These are phyloP conservation scores for Debaryomyces subglobosus DNA, from an alignment of 1,139 yeast genomes.

Conservation along the genomic window DNA sequence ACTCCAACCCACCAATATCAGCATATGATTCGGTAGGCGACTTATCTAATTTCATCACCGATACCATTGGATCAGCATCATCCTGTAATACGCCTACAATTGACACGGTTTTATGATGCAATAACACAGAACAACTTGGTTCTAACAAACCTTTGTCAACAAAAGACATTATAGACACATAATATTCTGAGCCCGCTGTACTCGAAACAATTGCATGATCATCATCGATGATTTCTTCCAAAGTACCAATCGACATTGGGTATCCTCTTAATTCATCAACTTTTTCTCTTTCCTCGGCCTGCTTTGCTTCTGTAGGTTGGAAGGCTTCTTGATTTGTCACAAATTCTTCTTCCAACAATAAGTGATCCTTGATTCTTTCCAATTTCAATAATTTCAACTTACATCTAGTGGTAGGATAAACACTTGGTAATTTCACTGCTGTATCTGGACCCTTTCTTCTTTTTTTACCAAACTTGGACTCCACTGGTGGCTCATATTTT, in stretches of 20 bases:
- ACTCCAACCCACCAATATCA: conserved; percentile 95
- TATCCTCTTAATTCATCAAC: conserved; percentile 95
- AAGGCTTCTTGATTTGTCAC: conserved; percentile 92
- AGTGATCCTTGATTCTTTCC: conserved; percentile 96
- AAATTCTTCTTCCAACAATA: conserved; percentile 92
- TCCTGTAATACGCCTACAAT: conserved; percentile 94
- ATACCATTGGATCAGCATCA: conserved; percentile 97
- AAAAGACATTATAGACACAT: conserved; percentile 94
- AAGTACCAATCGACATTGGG: conserved; percentile 95
- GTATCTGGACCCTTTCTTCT: conserved; percentile 93
- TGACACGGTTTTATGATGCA: conserved; percentile 94
- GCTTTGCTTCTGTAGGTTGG: conserved; percentile 96
- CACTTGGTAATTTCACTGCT: conserved; percentile 82
- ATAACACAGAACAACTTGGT: conserved; percentile 96
- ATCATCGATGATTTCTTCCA: conserved; percentile 96
- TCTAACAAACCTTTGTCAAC: conserved; percentile 95
- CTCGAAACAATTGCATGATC: conserved; percentile 98
- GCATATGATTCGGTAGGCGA: conserved; percentile 97
- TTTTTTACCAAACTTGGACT: conserved; percentile 88
- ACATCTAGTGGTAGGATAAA: conserved; percentile 92
- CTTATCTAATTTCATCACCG: conserved; percentile 96
- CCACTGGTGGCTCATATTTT: conserved; percentile 98
- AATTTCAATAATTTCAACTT: conserved; percentile 85
- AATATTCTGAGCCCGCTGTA: conserved; percentile 95
- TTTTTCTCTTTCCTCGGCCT: conserved; percentile 93